A percentile compares a stretch with the other conserved stretches of the same genome.
These are phyloP conservation scores for Stenocarpella maydis DNA, from an alignment of 2,329 filamentous ascomycete genomes.

Conservation along the genomic window DNA sequence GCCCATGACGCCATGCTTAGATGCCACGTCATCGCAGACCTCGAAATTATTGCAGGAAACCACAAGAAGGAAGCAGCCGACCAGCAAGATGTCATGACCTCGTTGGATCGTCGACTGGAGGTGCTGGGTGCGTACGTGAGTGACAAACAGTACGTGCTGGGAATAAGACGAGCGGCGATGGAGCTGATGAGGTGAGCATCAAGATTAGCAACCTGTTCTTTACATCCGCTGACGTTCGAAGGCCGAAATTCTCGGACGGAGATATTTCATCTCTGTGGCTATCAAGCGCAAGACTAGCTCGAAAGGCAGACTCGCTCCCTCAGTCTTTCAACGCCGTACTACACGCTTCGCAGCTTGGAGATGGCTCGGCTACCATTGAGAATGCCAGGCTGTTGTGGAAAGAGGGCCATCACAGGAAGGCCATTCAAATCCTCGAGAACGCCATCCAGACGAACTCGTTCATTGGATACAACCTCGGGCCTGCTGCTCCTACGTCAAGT, in stretches of 20 bases:
- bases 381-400: slow-evolving; percentile 93
- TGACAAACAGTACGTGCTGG: slow-evolving; percentile 93
- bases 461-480: slow-evolving; percentile 47
- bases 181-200: slow-evolving; percentile 71
- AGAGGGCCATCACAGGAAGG: slow-evolving; percentile 91
- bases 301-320: slow-evolving; percentile 83
- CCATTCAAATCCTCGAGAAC: slow-evolving; percentile 88
- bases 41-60: slow-evolving; percentile 76
- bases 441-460: slow-evolving; percentile 87
- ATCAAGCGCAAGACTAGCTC: slow-evolving; percentile 81
- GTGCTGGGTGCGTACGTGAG: slow-evolving; percentile 86
- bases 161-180: slow-evolving; percentile 88
- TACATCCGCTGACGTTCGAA: slow-evolving; percentile 46
- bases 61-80: slow-evolving; percentile 51
- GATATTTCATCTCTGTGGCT: slow-evolving; percentile 89
- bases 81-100: slow-evolving; percentile 56
- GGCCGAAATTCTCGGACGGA: slow-evolving; percentile 69
- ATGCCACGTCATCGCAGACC: slow-evolving; percentile 85
- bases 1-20: slow-evolving; percentile 87
- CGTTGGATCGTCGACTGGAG: slow-evolving; percentile 80
- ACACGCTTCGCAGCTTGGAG: slow-evolving; percentile 83
- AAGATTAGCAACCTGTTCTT: slow-evolving; percentile 24
- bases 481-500: slow-evolving; percentile 47
- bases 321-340: slow-evolving; percentile 95
- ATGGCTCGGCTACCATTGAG: slow-evolving; percentile 90